These are phyloP conservation scores for Alloascoidea hylecoeti DNA, from an alignment of 805 yeast species.

Conservation along the genomic window DNA sequence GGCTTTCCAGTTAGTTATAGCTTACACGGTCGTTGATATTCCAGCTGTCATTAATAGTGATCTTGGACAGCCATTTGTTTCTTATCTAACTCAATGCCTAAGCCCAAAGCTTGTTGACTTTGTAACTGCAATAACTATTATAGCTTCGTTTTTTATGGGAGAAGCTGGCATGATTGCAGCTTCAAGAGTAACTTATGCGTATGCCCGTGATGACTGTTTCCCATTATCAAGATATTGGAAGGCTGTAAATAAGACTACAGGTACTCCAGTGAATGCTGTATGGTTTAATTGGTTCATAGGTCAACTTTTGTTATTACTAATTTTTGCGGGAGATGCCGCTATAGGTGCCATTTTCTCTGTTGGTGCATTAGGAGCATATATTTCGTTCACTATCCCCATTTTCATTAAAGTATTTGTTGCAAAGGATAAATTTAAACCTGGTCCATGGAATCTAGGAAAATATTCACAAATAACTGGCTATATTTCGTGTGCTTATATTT, in stretches of 20 bases:
- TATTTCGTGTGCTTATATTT: slow-evolving; percentile 33
- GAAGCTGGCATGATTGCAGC: slow-evolving; percentile 50
- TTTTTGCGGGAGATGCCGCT: slow-evolving; percentile 53
- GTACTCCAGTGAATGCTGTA: slow-evolving; percentile 45
- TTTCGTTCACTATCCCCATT: slow-evolving; percentile 55
- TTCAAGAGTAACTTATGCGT: slow-evolving; percentile 52
- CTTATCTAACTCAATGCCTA: slow-evolving; percentile 36
- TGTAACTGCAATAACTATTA: slow-evolving; percentile 27
- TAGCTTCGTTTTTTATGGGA: slow-evolving; percentile 35
- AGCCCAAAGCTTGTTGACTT: slow-evolving; percentile 24
- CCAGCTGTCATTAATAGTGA: slow-evolving; percentile 27
- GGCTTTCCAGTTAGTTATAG: slow-evolving; percentile 42
- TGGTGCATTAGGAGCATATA: slow-evolving; percentile 55
- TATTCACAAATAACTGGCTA: slow-evolving; percentile 33
- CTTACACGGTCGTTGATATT: slow-evolving; percentile 43
- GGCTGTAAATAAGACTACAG: slow-evolving; percentile 32
- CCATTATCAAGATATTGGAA: slow-evolving; percentile 39
- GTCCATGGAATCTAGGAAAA: slow-evolving; percentile 55
- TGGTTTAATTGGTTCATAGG: slow-evolving; percentile 43
- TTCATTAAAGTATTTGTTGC: slow-evolving; percentile 42
- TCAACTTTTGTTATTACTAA: slow-evolving; percentile 36
- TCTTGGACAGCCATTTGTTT: slow-evolving; percentile 47
- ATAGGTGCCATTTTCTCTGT: slow-evolving; percentile 61
- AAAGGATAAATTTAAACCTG: slow-evolving; percentile 36
- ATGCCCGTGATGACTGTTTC: slow-evolving; percentile 54